Conservation (phyloP, 208 protist genomes). For the Histomonas meleagridis region DNA sequence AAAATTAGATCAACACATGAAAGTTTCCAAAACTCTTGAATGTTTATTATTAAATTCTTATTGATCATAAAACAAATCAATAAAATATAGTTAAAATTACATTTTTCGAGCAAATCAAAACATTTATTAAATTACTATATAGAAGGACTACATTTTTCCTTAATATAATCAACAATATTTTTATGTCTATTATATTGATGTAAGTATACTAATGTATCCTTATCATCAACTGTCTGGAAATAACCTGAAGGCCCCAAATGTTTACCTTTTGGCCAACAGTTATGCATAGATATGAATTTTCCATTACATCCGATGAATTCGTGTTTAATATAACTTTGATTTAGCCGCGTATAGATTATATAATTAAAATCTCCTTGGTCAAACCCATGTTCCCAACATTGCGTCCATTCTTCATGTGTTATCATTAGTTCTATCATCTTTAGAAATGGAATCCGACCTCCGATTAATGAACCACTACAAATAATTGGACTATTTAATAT, state of each 20-base stretch:
- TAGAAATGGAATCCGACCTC: background rate
- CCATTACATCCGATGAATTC: background rate
- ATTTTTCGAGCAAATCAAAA: too few species aligned
- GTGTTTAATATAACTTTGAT: background rate
- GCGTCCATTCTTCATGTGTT: background rate
- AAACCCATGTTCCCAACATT: background rate
- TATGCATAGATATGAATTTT: background rate
- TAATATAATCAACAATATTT: background rate
- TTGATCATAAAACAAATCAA: too few species aligned
- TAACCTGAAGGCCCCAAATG: background rate
- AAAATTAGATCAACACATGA: too few species aligned
- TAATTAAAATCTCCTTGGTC: slow-evolving; percentile 37
- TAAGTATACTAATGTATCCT: background rate
- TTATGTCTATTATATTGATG: slow-evolving; percentile 1
- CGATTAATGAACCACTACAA: background rate
- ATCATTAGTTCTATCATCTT: background rate
- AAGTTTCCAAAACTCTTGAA: too few species aligned
- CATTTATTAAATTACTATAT: too few species aligned
- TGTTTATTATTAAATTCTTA: too few species aligned
- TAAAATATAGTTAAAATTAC: too few species aligned
- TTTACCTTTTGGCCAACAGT: background rate
- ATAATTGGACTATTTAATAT: background rate
- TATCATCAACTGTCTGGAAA: background rate
- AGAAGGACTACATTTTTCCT: background rate
- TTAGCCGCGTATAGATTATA: background rate